A percentile compares a stretch with the other conserved stretches of the same genome.
Evolutionary conservation across 352 stramenopile genomes (phyloP).

Genomic region (Pythium chondricola): DNA sequence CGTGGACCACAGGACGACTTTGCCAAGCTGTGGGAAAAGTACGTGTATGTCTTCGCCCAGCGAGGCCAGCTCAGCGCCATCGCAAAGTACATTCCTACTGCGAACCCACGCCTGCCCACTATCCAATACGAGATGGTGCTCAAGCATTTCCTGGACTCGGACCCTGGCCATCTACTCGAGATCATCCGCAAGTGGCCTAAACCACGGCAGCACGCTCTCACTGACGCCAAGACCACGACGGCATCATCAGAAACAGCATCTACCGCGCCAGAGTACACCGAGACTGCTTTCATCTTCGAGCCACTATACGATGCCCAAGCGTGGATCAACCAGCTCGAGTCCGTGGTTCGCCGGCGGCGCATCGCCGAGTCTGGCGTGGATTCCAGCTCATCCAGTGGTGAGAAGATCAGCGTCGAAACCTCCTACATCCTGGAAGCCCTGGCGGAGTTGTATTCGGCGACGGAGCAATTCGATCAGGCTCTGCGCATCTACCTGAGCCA

Average conservation of each 20-base stretch:
- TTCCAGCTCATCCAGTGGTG: slow-evolving; percentile 4
- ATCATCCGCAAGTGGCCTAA: slow-evolving; percentile 84
- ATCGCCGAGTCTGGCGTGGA: slow-evolving; percentile 45
- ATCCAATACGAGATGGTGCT: slow-evolving; percentile 84
- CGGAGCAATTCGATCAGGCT: slow-evolving; percentile 76
- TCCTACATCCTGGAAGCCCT: slow-evolving; percentile 80
- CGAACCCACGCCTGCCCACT: slow-evolving; percentile 54
- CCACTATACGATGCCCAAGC: slow-evolving; percentile 69
- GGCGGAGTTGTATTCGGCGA: slow-evolving; percentile 75
- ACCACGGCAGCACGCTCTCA: slow-evolving; percentile 36
- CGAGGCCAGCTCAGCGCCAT: slow-evolving; percentile 67
- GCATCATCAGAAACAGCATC: slow-evolving; percentile 12
- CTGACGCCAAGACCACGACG: slow-evolving; percentile 8
- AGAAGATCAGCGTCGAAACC: slow-evolving; percentile 67
- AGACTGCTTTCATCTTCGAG: slow-evolving; percentile 60
- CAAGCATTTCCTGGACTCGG: slow-evolving; percentile 78
- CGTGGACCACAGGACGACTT: slow-evolving; percentile 33
- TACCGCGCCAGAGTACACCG: slow-evolving; percentile 62
- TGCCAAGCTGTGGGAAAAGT: slow-evolving; percentile 77
- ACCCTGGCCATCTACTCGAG: slow-evolving; percentile 66
- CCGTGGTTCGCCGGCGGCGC: slow-evolving; percentile 56
- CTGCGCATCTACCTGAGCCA: slow-evolving; percentile 83
- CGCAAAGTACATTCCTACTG: slow-evolving; percentile 63
- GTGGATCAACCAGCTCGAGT: slow-evolving; percentile 82
- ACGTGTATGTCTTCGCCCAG: slow-evolving; percentile 82